A percentile compares a stretch with the other conserved stretches of the same genome.
Evolutionary conservation across 371 early-diverging fungal species (phyloP).

Genomic region (Lichtheimia corymbifera): DNA sequence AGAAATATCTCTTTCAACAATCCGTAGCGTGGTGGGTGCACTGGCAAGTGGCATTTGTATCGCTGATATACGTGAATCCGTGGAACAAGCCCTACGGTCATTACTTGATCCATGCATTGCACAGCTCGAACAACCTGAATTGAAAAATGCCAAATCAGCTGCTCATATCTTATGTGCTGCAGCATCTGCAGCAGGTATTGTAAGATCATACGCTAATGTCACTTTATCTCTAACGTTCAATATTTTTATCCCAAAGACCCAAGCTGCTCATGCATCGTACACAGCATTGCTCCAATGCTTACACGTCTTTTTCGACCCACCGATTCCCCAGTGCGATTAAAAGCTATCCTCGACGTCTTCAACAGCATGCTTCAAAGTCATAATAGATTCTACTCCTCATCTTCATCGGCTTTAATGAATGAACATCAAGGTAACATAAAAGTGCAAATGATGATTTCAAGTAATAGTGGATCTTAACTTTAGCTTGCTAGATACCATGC

Average conservation of each 20-base stretch:
- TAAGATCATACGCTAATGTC: neutral
- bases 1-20: slow-evolving; percentile 56
- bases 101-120: slow-evolving; percentile 66
- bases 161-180: slow-evolving; percentile 67
- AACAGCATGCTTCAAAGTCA: slow-evolving; percentile 64
- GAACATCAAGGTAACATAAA: too few relatives aligned
- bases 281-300: slow-evolving; percentile 54
- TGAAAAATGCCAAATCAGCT: slow-evolving; percentile 69
- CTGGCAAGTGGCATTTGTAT: slow-evolving; percentile 43
- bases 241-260: slow-evolving; percentile 43
- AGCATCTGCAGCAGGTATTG: slow-evolving; percentile 63
- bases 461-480: too few relatives aligned
- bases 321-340: slow-evolving; percentile 59
- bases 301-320: slow-evolving; percentile 52
- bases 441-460: too few relatives aligned
- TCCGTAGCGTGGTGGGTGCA: slow-evolving; percentile 61
- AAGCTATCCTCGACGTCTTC: slow-evolving; percentile 66
- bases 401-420: neutral
- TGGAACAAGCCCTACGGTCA: slow-evolving; percentile 62
- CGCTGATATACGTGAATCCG: slow-evolving; percentile 34
- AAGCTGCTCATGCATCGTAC: slow-evolving; percentile 59
- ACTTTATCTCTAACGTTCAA: too few relatives aligned
- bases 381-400: slow-evolving; percentile 56
- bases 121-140: slow-evolving; percentile 70
- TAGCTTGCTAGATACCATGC: slow-evolving; percentile 36